Evolutionary conservation across 768 basidiomycete species (phyloP).

Genomic region (Podaxis sp.): DNA sequence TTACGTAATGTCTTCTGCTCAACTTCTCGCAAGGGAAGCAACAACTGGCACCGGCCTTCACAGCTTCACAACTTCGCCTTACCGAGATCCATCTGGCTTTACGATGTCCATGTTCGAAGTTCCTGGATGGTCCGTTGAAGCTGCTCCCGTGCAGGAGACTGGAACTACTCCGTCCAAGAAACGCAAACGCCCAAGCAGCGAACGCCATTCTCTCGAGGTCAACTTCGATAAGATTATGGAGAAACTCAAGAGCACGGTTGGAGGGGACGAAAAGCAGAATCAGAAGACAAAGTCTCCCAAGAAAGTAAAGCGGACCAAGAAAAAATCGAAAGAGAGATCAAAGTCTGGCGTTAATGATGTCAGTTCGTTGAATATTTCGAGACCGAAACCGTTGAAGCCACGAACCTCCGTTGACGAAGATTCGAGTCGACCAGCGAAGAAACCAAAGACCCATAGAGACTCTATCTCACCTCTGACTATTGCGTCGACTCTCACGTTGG

Average conservation of each 20-base stretch:
- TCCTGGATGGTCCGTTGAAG: slow-evolving; percentile 64
- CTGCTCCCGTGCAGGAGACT: slow-evolving; percentile 38
- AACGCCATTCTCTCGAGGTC: slow-evolving; percentile 40
- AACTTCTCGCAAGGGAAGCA: background rate
- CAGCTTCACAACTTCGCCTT: background rate
- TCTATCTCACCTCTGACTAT: background rate
- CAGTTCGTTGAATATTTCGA: slow-evolving; percentile 18
- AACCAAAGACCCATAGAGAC: slow-evolving; percentile 12
- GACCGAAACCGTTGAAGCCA: slow-evolving; percentile 23
- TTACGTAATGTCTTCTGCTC: background rate
- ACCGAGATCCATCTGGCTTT: background rate
- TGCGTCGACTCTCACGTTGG: slow-evolving; percentile 14
- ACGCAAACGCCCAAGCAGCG: slow-evolving; percentile 46
- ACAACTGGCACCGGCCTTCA: background rate
- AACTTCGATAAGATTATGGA: slow-evolving; percentile 65
- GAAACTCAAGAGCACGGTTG: slow-evolving; percentile 32
- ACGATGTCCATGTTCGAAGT: slow-evolving; percentile 47
- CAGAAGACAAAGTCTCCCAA: slow-evolving; percentile 21
- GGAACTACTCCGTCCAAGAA: slow-evolving; percentile 44
- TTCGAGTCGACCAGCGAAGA: slow-evolving; percentile 18
- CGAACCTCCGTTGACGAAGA: slow-evolving; percentile 19
- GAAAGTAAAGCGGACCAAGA: slow-evolving; percentile 18
- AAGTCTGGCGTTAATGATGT: slow-evolving; percentile 1
- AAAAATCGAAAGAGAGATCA: slow-evolving; percentile 20
- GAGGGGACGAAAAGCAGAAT: slow-evolving; percentile 23